Evolutionary conservation across 2,329 filamentous ascomycete species (phyloP), one percentile per base, ranked within the genome.

Genomic region (Phaeoacremonium minimum): DNA sequence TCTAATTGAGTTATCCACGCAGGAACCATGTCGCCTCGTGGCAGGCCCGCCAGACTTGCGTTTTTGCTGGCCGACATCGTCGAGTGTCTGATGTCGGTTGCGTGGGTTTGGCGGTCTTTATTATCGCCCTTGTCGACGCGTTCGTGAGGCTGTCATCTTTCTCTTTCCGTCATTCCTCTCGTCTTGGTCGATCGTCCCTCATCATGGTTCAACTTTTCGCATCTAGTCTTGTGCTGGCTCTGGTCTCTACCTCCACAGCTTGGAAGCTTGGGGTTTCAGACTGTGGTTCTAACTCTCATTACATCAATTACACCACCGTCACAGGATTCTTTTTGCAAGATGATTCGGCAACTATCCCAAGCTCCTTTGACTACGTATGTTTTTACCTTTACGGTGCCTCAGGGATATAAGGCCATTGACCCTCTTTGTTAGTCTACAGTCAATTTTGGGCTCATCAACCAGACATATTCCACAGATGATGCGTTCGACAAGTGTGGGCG

Each of bases 391-490:
- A 15, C 17, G 9, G 12, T 7, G 6, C n/a, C n/a, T n/a, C n/a
- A n/a, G n/a, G n/a, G n/a, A n/a, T n/a, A n/a, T n/a, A n/a, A n/a
- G n/a, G n/a, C n/a, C n/a, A n/a, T n/a, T n/a, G n/a, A n/a, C n/a
- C n/a, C n/a, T n/a, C n/a, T n/a, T n/a, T n/a, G n/a, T 12, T 18
- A 83, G 77, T 75, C 71, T 17, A 58, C 67, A 18, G 63, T 61
- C 38, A 85, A 84, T 60, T 83, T 83, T 50, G 83, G 83, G 18
- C 65, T 87, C 15, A 69, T 86, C 43, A 71, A 83, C 49, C 71
- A 72, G 32, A 69, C 70, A 2, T 85, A 85, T 51, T 64, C 73
- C 6, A 75, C 70, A 2, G 78, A 84, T 47, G 46, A 53, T 28
- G 51, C 52, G 30, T 57, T 63, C 35, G 57, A 66, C 32, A 49